Percentiles rank a stretch among this genome's conserved stretches.
Conservation (phyloP, 2,329 filamentous ascomycete genomes). For the Trichoderma koningii region DNA sequence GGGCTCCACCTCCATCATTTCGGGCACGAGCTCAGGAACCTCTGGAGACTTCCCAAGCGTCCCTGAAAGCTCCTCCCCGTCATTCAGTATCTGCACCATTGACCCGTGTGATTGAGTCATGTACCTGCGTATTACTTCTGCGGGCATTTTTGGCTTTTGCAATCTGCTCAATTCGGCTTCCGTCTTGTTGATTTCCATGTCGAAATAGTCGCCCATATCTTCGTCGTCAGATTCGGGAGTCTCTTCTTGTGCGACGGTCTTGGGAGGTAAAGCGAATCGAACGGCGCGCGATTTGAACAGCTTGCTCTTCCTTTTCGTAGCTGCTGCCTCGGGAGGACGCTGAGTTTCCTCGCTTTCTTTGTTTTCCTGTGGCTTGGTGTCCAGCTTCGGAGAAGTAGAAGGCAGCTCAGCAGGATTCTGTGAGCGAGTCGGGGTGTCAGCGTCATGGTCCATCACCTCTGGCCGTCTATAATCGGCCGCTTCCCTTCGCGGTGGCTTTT, state of each 20-base stretch:
- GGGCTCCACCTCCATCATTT: conserved; percentile 10
- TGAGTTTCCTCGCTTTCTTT: neutral
- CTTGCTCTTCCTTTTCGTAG: conserved; percentile 34
- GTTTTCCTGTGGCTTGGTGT: conserved; percentile 16
- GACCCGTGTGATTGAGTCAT: conserved; percentile 53
- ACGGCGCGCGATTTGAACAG: conserved; percentile 39
- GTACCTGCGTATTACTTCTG: conserved; percentile 49
- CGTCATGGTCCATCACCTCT: conserved; percentile 15
- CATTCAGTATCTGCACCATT: conserved; percentile 50
- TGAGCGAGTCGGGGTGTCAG: neutral
- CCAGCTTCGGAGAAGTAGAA: conserved; percentile 10
- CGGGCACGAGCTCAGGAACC: neutral
- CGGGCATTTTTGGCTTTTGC: conserved; percentile 45
- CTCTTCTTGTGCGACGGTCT: conserved; percentile 38
- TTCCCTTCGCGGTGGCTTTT: conserved; percentile 34
- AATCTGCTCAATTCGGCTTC: conserved; percentile 53
- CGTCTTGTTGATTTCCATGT: conserved; percentile 54
- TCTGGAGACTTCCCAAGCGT: conserved; percentile 44
- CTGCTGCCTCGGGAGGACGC: neutral
- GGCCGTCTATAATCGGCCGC: conserved; percentile 27
- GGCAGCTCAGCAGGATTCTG: neutral
- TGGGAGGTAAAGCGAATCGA: conserved; percentile 46
- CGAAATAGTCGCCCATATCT: conserved; percentile 59
- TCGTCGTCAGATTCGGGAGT: conserved; percentile 58
- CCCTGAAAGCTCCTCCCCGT: conserved; percentile 47